Conservation (phyloP, 2,329 filamentous ascomycete species). For the Nemania diffusa region DNA sequence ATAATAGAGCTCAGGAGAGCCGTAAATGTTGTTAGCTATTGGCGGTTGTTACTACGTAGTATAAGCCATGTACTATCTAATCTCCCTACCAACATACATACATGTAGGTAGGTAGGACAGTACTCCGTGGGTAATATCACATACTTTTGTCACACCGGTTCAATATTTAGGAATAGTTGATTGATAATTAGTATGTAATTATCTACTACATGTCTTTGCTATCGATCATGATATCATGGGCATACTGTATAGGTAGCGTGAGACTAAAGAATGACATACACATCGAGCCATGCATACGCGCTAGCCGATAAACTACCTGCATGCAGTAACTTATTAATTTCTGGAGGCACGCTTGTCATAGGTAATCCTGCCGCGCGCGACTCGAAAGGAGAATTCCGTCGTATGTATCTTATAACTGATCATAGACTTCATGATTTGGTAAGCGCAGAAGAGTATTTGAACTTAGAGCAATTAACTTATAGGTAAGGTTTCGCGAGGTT, state of each 20-base stretch:
- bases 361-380: too few relatives aligned
- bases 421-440: too few relatives aligned
- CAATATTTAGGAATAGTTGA: not conserved
- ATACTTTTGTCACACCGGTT: not conserved
- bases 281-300: not conserved
- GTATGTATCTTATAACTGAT: too few relatives aligned
- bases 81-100: not conserved
- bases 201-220: not conserved
- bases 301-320: not conserved
- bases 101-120: not conserved
- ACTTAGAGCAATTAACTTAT: not conserved
- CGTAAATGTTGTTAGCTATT: not conserved
- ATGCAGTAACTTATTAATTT: not conserved
- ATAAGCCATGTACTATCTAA: not conserved
- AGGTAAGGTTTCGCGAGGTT: not conserved
- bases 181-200: not conserved
- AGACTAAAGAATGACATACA: not conserved
- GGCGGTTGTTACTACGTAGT: not conserved
- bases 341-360: too few relatives aligned
- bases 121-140: constrained; percentile 2
- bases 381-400: too few relatives aligned
- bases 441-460: not conserved
- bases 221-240: constrained; percentile 7
- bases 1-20: too few relatives aligned
- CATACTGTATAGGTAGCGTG: not conserved